Percentiles rank a stretch among this genome's conserved stretches.
Evolutionary conservation across 768 basidiomycete genomes (phyloP).

Genomic region (Gloeostereum incarnatum): DNA sequence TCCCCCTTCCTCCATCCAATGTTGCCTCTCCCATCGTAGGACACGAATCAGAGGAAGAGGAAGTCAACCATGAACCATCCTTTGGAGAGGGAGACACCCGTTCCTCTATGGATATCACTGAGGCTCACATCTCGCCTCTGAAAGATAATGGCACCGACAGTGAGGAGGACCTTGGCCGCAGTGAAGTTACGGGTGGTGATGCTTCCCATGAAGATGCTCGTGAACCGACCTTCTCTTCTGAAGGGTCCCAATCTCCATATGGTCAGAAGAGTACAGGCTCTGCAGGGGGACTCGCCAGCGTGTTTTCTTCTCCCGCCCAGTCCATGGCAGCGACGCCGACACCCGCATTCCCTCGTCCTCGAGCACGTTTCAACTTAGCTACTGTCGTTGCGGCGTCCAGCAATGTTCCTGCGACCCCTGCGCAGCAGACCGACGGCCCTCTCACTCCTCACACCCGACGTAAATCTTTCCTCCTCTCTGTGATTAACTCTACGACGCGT

Average conservation of each 20-base stretch:
- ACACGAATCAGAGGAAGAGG: slow-evolving; percentile 17
- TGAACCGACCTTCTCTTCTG: slow-evolving; percentile 70
- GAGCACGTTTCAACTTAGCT: slow-evolving; percentile 53
- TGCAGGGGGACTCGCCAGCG: slow-evolving; percentile 26
- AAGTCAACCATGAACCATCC: slow-evolving; percentile 7
- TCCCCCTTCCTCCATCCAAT: slow-evolving; percentile 45
- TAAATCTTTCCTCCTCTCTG: slow-evolving; percentile 73
- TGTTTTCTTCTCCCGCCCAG: slow-evolving; percentile 44
- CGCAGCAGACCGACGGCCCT: slow-evolving; percentile 24
- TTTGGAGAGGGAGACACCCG: slow-evolving; percentile 4
- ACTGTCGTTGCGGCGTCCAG: slow-evolving; percentile 25
- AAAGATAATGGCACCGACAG: slow-evolving; percentile 10
- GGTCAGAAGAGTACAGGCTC: slow-evolving; percentile 20
- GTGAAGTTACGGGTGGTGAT: slow-evolving; percentile 7
- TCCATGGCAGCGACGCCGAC: slow-evolving; percentile 61
- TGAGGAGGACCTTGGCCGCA: slow-evolving; percentile 3
- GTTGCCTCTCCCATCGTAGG: slow-evolving; percentile 31
- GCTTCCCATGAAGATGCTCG: slow-evolving; percentile 11
- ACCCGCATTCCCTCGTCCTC: slow-evolving; percentile 50
- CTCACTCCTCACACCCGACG: slow-evolving; percentile 67
- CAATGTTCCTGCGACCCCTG: slow-evolving; percentile 29
- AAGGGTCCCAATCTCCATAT: slow-evolving; percentile 35
- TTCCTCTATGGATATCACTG: slow-evolving; percentile 44
- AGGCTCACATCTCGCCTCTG: slow-evolving; percentile 37
- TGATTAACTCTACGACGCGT: slow-evolving; percentile 76